Base-by-base conservation (phyloP, 2,329 filamentous ascomycete genomes). In the Microascus cirrosus region DNA sequence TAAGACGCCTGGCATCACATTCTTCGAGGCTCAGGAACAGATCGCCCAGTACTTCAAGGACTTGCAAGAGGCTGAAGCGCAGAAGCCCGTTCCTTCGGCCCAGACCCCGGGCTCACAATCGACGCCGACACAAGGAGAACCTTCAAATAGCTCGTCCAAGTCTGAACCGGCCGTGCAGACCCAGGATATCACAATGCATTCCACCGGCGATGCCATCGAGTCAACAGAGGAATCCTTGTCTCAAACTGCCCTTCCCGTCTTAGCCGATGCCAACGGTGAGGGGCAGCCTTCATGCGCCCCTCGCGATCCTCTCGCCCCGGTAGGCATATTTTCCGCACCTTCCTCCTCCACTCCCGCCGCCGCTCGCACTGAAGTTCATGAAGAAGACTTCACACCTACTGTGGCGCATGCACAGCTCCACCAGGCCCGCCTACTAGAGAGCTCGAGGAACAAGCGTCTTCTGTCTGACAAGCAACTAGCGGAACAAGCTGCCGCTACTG, bases 11-110 rank as follows among this genome's bases (percentile, higher is more conserved):
- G 85, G 87, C 13, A 83, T 83, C 68, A 91, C 91, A 2, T 73
- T 97, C 32, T 89, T 90, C 63, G 88, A 93, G 62, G 93, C 93
- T 11, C 90, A 96, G 85, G 74, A 77, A 53, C 81, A 93, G 66
- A 96, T 97, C 61, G 80, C 81, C 24, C 77, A 83, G 62, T 91
- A 88, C 66, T 95, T 95, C 70, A 83, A 75, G 24, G 74, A 79
- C 0, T 36, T 54, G n/a, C 39, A 58, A 18, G 2, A 35, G 24
- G 15, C 20, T 34, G 55, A 61, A 39, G 32, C 58, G 22, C 59
- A 59, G 3, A n/a, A 60, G n/a, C 39, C 58, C 28, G 18, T 59
- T n/a, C 54, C 36, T 24, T 45, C 36, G 15, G 18, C 22, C 45
- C 66, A 25, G 59, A 65, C 28, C 67, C 65, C 57, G 60, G 60